Base-by-base conservation (phyloP, 2,329 filamentous ascomycete species). In the Fusarium fujikuroi region DNA sequence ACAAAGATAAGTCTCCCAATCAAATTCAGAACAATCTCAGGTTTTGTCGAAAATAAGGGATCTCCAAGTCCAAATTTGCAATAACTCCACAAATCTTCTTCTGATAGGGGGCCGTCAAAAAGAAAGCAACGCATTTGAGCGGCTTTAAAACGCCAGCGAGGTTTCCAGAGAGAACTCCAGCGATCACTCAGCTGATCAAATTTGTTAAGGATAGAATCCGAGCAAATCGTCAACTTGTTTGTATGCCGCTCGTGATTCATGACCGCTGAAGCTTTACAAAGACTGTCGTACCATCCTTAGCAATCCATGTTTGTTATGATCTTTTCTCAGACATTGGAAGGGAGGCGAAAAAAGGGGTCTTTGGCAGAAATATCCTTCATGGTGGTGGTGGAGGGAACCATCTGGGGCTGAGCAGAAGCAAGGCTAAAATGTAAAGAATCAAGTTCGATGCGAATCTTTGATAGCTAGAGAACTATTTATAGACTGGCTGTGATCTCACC, bases 401-500 rank as follows among this genome's bases (percentile, higher is more conserved):
- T 18, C 15, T 32, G 19, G 28, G 21, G 15, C 21, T n/a, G 9
- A 49, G 5, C 11, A 21, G 18, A 9, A 18, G 14, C 3, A n/a
- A 11, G 46, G 43, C 10, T 12, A 18, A 12, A 49, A 9, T 32
- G 7, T 49, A 16, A 32, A 49, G 46, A 16, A 49, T 18, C 28
- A 32, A 49, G 28, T 49, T 32, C 21, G 15, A 49, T 3, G 28
- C 2, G 28, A 32, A 12, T 18, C 12, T 3, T 49, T 1, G 18
- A 9, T 0, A 5, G 18, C 28, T 18, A 0, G 21, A 32, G 15
- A 32, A 12, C 28, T 18, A 18, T 23, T 49, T 30, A 23, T n/a
- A 32, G 6, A 32, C 7, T 18, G 3, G 21, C 4, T 1, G 0
- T 9, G 4, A 32, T 4, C 4, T 18, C 5, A 3, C 4, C 28